Evolutionary conservation across 176 grass and related monocot genomes (phyloP).

Genomic region (Zea mays): DNA sequence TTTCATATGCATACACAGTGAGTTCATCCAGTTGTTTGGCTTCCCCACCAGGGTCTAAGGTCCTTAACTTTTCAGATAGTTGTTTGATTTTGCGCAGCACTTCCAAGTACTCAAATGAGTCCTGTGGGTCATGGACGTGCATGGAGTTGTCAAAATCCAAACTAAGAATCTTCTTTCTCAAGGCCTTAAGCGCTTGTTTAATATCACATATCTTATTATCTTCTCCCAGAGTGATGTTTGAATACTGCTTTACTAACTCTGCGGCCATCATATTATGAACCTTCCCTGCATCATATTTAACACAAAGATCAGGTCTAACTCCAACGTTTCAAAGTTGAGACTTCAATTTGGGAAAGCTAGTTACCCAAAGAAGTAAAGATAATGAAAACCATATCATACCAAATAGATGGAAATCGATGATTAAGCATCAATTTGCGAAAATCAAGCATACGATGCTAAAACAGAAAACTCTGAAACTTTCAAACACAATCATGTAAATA

Average conservation of each 20-base stretch:
- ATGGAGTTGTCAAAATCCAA: constrained; percentile 55
- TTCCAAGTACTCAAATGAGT: constrained; percentile 71
- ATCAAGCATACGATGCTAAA: constrained; percentile 15
- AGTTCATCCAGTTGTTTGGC: constrained; percentile 56
- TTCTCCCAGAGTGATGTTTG: constrained; percentile 52
- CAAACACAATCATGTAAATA: constrained; percentile 6
- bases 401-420: neutral
- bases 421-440: neutral
- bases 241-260: constrained; percentile 47
- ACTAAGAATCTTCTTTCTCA: constrained; percentile 57
- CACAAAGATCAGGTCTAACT: constrained; percentile 36
- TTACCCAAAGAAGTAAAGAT: neutral
- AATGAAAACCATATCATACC: neutral
- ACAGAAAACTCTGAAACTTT: neutral
- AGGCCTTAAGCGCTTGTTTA: constrained; percentile 43
- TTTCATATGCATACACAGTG: constrained; percentile 46
- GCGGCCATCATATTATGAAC: constrained; percentile 40
- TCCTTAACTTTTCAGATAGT: constrained; percentile 45
- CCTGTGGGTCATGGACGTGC: constrained; percentile 60
- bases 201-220: constrained; percentile 41
- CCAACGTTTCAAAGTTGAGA: constrained; percentile 18
- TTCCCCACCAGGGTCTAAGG: constrained; percentile 30
- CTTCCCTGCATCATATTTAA: constrained; percentile 38
- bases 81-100: constrained; percentile 62
- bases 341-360: neutral